A percentile compares a stretch with the other conserved stretches of the same genome.
Evolutionary conservation across 352 stramenopile genomes (phyloP).

Genomic region (Pythium pyrilobum): DNA sequence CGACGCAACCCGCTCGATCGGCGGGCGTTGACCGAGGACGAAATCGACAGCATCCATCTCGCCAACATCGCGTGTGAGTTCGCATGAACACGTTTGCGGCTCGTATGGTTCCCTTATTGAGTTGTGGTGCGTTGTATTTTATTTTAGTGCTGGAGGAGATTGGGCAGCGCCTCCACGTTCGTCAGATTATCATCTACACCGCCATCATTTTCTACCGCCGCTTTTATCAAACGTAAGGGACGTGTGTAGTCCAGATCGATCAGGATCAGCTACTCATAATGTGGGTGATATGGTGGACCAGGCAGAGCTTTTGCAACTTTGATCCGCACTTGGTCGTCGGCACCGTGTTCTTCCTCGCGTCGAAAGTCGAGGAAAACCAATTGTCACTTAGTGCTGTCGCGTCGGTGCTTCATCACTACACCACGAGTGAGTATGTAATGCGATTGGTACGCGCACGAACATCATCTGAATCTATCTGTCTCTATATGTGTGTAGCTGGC

Average conservation of each 20-base stretch:
- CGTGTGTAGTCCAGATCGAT: background rate
- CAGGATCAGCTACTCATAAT: too few species aligned
- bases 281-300: too few species aligned
- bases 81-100: background rate
- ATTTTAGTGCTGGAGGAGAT: constrained; percentile 78
- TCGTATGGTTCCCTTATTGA: background rate
- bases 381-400: constrained; percentile 73
- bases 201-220: constrained; percentile 87
- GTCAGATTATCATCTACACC: constrained; percentile 90
- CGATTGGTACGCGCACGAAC: too few species aligned
- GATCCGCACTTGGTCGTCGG: constrained; percentile 81
- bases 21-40: constrained; percentile 67
- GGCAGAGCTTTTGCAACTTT: constrained; percentile 88
- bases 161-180: constrained; percentile 67
- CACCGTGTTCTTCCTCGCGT: constrained; percentile 83
- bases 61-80: constrained; percentile 75
- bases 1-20: constrained; percentile 77
- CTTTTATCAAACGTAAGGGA: constrained; percentile 82
- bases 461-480: too few species aligned
- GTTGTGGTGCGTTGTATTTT: background rate
- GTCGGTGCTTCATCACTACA: constrained; percentile 83
- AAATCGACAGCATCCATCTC: constrained; percentile 87
- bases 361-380: constrained; percentile 86
- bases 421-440: constrained; percentile 53
- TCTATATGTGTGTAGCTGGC: constrained; percentile 37